Percentiles rank a stretch among this genome's conserved stretches.
Evolutionary conservation across 2,329 filamentous ascomycete species (phyloP).

Genomic region (Talaromyces sp.): DNA sequence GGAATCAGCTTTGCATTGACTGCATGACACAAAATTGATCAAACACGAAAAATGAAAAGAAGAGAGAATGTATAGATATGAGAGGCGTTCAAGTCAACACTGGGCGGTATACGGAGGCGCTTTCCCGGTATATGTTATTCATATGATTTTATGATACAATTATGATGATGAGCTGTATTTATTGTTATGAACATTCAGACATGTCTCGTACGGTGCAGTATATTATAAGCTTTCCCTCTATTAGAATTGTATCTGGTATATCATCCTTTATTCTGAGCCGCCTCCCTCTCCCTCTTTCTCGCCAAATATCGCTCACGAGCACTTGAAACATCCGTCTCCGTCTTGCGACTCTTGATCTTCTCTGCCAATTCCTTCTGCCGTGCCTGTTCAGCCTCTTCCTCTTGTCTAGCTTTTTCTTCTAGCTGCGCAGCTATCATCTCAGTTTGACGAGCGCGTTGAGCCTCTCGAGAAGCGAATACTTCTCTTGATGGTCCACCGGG

Average conservation of each 20-base stretch:
- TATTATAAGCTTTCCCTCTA: not conserved
- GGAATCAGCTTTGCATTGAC: conserved; percentile 82
- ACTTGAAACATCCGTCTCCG: conserved; percentile 55
- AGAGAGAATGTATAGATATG: conserved; percentile 9
- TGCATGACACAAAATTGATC: conserved; percentile 37
- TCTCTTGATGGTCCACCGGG: conserved; percentile 24
- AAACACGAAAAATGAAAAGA: not conserved
- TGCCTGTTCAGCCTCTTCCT: conserved; percentile 56
- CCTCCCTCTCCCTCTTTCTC: conserved; percentile 53
- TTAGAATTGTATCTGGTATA: not conserved
- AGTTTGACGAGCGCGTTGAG: conserved; percentile 55
- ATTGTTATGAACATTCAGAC: not conserved
- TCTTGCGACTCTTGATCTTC: conserved; percentile 58
- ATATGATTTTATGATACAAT: conserved; percentile 11
- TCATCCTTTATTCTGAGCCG: conserved; percentile 9
- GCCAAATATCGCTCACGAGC: conserved; percentile 61
- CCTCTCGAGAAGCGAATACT: conserved; percentile 38
- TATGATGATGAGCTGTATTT: conserved; percentile 4
- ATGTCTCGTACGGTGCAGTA: not conserved
- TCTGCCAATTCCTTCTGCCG: conserved; percentile 53
- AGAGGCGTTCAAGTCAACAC: conserved; percentile 1
- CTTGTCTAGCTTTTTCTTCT: conserved; percentile 53
- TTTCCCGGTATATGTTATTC: not conserved
- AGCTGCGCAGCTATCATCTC: conserved; percentile 60
- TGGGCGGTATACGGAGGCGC: not conserved